These are phyloP conservation scores for Hyparrhenia diplandra DNA, from an alignment of 176 grass and related monocot species.

Conservation along the genomic window DNA sequence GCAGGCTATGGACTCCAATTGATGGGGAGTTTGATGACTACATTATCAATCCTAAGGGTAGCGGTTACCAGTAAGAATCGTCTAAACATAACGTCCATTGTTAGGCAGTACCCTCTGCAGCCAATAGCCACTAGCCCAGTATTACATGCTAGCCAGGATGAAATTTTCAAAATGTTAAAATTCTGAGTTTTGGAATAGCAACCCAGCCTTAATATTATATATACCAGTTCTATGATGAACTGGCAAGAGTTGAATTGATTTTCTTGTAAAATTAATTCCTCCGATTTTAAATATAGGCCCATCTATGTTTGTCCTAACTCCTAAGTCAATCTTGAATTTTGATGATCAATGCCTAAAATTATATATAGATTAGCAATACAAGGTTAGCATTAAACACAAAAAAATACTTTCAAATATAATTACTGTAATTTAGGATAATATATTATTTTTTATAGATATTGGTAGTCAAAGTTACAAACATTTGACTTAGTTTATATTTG, in stretches of 20 bases:
- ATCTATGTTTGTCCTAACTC: neutral
- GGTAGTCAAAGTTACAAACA: neutral
- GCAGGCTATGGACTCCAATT: conserved; percentile 92
- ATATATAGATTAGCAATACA: neutral
- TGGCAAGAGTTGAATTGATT: conserved; percentile 22
- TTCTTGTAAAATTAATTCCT: conserved; percentile 15
- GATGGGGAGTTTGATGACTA: conserved; percentile 99
- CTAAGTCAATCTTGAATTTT: neutral
- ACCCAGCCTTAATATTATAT: neutral
- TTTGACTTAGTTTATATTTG: neutral
- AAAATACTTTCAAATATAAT: neutral
- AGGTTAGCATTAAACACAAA: neutral
- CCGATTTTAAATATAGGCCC: neutral
- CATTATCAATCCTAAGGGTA: conserved; percentile 94
- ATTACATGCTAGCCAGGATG: neutral
- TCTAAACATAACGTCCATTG: conserved; percentile 5
- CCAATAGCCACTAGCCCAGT: neutral
- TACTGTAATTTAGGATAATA: neutral
- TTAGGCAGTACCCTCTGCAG: conserved; percentile 11
- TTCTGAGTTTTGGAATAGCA: neutral
- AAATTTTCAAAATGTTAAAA: conserved; percentile 17
- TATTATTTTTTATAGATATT: neutral
- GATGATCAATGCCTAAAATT: neutral
- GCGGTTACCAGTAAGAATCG: conserved; percentile 91
- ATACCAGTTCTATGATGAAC: conserved; percentile 12